Evolutionary conservation across 345 rosid genomes (phyloP).

Genomic region (Bretschneidera sinensis): DNA sequence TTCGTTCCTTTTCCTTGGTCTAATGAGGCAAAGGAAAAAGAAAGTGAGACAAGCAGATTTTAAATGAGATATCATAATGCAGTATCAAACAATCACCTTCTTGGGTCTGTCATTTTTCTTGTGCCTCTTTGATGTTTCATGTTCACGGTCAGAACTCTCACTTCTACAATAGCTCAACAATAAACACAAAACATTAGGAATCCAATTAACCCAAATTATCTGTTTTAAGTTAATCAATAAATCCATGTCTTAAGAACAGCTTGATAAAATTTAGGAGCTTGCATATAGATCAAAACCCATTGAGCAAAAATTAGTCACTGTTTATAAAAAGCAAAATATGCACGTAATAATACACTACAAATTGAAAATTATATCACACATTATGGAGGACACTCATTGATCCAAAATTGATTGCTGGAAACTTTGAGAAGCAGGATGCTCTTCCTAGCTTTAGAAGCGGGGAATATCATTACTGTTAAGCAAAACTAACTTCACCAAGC

Average conservation of each 20-base stretch:
- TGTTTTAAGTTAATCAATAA: not conserved
- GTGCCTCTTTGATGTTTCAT: conserved; percentile 59
- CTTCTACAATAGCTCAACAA: conserved; percentile 27
- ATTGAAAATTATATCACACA: not conserved
- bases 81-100: conserved; percentile 50
- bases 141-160: conserved; percentile 58
- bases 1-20: conserved; percentile 72
- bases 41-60: conserved; percentile 10
- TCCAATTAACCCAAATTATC: conserved; percentile 1
- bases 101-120: conserved; percentile 65
- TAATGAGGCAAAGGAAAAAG: conserved; percentile 16
- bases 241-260: not conserved
- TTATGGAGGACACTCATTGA: too few species aligned
- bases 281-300: too few species aligned
- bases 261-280: not conserved
- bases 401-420: too few species aligned
- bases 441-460: too few species aligned
- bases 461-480: too few species aligned
- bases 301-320: too few species aligned
- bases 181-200: conserved; percentile 6
- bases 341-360: not conserved
- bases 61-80: conserved; percentile 2
- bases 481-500: too few species aligned
- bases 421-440: too few species aligned
- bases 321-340: not conserved